Percentiles rank a stretch among this genome's conserved stretches.
Conservation (phyloP, 2,329 filamentous ascomycete species). For the Fusarium secorum region DNA sequence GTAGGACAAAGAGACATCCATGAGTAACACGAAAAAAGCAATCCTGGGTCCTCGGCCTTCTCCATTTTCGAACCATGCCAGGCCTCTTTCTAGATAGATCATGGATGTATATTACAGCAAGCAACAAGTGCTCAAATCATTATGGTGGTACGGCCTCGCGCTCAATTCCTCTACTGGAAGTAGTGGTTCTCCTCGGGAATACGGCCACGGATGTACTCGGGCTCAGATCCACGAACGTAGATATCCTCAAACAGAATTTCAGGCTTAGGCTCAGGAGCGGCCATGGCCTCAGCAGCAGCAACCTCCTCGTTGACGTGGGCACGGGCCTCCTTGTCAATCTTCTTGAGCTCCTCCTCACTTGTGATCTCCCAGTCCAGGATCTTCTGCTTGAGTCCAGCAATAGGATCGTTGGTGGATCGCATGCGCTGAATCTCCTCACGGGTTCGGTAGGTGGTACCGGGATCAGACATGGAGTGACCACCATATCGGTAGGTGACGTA, state of each 20-base stretch:
- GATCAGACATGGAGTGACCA: slow-evolving; percentile 99
- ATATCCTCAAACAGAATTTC: slow-evolving; percentile 83
- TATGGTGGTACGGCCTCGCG: slow-evolving; percentile 37
- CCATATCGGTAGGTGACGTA: slow-evolving; percentile 99
- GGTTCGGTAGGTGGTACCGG: slow-evolving; percentile 98
- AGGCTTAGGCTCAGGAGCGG: slow-evolving; percentile 76
- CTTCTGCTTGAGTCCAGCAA: slow-evolving; percentile 97
- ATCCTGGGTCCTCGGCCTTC: slow-evolving; percentile 34
- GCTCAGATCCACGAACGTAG: slow-evolving; percentile 39
- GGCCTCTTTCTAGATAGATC: slow-evolving; percentile 42
- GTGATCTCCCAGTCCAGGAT: slow-evolving; percentile 94
- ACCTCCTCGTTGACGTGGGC: slow-evolving; percentile 88
- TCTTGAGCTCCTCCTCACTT: slow-evolving; percentile 94
- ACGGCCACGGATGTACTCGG: slow-evolving; percentile 42
- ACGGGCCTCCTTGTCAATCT: slow-evolving; percentile 92
- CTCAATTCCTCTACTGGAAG: slow-evolving; percentile 32
- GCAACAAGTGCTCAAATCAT: slow-evolving; percentile 45
- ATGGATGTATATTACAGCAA: slow-evolving; percentile 46
- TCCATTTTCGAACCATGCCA: slow-evolving; percentile 38
- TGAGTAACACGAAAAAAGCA: slow-evolving; percentile 35
- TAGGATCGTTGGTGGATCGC: slow-evolving; percentile 98
- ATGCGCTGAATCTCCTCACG: slow-evolving; percentile 99
- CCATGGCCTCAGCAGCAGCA: slow-evolving; percentile 87
- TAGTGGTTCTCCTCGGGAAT: slow-evolving; percentile 37
- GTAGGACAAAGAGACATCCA: slow-evolving; percentile 27